Evolutionary conservation across 192 early-diverging fungal species (phyloP).

Genomic region (Kappamyces sp.): DNA sequence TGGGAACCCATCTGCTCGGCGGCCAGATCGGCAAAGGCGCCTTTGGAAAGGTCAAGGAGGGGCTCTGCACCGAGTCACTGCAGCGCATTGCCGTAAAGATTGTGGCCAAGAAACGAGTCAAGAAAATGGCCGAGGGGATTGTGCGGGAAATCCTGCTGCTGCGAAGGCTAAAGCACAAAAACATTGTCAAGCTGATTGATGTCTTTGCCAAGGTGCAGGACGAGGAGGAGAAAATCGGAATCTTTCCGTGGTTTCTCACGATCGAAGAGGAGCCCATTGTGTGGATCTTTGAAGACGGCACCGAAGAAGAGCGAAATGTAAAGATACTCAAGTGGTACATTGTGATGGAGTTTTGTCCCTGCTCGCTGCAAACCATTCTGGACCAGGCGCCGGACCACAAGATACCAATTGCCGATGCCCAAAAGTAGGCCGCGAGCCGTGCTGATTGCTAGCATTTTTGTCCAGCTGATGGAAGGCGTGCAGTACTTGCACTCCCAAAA

Average conservation of each 20-base stretch:
- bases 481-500: conserved; percentile 43
- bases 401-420: conserved; percentile 31
- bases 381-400: conserved; percentile 35
- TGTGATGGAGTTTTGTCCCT: conserved; percentile 55
- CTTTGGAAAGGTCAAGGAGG: conserved; percentile 61
- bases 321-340: conserved; percentile 50
- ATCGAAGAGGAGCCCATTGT: conserved; percentile 54
- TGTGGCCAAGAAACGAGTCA: conserved; percentile 48
- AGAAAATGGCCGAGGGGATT: conserved; percentile 48
- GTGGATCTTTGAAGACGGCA: conserved; percentile 47
- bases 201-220: conserved; percentile 59
- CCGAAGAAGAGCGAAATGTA: conserved; percentile 32
- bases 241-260: conserved; percentile 51
- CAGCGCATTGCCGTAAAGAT: conserved; percentile 57
- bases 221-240: conserved; percentile 38
- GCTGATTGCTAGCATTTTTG: conserved; percentile 36
- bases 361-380: conserved; percentile 46
- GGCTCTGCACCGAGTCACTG: conserved; percentile 47
- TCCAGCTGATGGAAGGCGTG: conserved; percentile 51
- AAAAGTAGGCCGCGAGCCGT: conserved; percentile 23
- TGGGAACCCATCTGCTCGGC: conserved; percentile 51
- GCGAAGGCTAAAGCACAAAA: conserved; percentile 40
- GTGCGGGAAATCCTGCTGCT: conserved; percentile 51
- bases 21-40: conserved; percentile 55
- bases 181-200: conserved; percentile 47